Evolutionary conservation across 1,284 basidiomycete species (phyloP).

Genomic region (Trichosporon asahii): DNA sequence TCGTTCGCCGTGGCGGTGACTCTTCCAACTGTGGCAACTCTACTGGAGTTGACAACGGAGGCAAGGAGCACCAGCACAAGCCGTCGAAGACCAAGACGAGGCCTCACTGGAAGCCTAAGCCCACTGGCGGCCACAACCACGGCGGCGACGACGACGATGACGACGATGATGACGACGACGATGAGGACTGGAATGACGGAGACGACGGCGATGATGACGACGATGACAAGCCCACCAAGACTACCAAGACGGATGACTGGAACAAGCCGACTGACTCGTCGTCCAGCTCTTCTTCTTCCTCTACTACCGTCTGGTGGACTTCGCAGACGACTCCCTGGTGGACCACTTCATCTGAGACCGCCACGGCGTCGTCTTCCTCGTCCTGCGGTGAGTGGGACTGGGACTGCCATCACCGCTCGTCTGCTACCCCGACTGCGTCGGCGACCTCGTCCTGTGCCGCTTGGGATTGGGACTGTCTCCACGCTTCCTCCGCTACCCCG

Average conservation of each 20-base stretch:
- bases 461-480: neutral
- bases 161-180: neutral
- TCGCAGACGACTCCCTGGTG: neutral
- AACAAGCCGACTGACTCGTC: neutral
- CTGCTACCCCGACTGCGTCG: constrained; percentile 18
- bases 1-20: constrained; percentile 5
- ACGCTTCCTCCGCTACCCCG: constrained; percentile 1
- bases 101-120: neutral
- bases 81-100: constrained; percentile 3
- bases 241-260: neutral
- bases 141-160: neutral
- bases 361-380: neutral
- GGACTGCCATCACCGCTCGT: neutral
- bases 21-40: neutral
- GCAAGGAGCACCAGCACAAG: neutral
- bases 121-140: neutral
- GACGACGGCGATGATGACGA: neutral
- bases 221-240: neutral
- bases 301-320: constrained; percentile 10
- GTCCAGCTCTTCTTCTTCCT: constrained; percentile 18
- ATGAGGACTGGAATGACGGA: neutral
- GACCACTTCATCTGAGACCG: neutral
- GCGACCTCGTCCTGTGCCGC: constrained; percentile 17
- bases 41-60: neutral
- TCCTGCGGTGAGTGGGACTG: constrained; percentile 9